Evolutionary conservation across 805 yeast genomes (phyloP).

Genomic region (Cyberlindnera americana): DNA sequence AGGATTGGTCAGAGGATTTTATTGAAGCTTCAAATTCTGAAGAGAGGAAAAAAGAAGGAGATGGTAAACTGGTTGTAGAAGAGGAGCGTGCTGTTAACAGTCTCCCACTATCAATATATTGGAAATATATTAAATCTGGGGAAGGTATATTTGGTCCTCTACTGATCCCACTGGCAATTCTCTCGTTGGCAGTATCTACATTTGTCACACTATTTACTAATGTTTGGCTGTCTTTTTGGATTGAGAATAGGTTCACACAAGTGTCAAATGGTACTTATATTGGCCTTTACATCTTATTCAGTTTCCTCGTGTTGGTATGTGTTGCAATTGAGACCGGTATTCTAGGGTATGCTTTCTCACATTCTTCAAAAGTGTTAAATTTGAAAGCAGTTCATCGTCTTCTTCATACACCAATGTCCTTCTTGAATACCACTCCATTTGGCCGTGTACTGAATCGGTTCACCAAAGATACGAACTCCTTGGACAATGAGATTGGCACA

Average conservation of each 20-base stretch:
- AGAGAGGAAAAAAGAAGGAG: not conserved
- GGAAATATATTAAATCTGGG: too few species aligned
- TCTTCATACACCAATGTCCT: constrained; percentile 73
- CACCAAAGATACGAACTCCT: constrained; percentile 76
- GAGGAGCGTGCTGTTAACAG: constrained; percentile 38
- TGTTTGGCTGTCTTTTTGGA: constrained; percentile 80
- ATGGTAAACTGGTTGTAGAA: constrained; percentile 16
- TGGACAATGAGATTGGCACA: constrained; percentile 31
- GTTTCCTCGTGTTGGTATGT: constrained; percentile 41
- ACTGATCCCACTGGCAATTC: too few species aligned
- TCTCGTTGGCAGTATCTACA: too few species aligned
- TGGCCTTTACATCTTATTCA: constrained; percentile 52
- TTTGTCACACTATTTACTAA: constrained; percentile 64
- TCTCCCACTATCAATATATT: constrained; percentile 30
- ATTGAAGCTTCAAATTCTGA: not conserved
- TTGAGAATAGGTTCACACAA: constrained; percentile 45
- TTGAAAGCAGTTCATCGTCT: constrained; percentile 51
- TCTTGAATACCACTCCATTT: constrained; percentile 71
- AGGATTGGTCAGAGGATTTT: not conserved
- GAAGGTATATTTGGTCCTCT: too few species aligned
- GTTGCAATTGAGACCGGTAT: constrained; percentile 35
- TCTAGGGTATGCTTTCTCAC: constrained; percentile 12
- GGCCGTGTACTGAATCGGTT: constrained; percentile 30
- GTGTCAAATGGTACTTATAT: constrained; percentile 53
- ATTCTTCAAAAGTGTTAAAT: constrained; percentile 26